These are phyloP conservation scores for Andrographis paniculata DNA, from an alignment of 305 asterid species.

Conservation along the genomic window DNA sequence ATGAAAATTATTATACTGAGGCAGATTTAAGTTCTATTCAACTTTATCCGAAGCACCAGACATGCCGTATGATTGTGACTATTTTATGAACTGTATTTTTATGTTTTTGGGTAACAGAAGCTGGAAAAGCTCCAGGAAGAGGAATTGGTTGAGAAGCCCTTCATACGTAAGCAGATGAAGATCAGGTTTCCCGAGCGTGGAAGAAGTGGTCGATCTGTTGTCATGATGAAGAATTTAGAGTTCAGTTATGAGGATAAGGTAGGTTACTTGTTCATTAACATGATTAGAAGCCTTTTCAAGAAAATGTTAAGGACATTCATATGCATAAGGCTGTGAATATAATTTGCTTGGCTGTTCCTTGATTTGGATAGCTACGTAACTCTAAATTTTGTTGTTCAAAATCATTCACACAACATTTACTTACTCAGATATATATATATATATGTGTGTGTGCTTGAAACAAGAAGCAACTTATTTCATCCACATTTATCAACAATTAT, in stretches of 20 bases:
- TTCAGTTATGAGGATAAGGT: slow-evolving; percentile 85
- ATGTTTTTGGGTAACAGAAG: slow-evolving; percentile 50
- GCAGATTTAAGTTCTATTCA: background rate
- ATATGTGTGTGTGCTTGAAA: no score
- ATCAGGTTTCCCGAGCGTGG: slow-evolving; percentile 96
- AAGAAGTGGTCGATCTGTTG: slow-evolving; percentile 80
- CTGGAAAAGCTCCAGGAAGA: slow-evolving; percentile 86
- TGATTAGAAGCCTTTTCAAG: background rate
- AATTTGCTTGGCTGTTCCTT: background rate
- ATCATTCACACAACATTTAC: no score
- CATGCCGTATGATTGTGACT: background rate
- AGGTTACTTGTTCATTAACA: slow-evolving; percentile 11
- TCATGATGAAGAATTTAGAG: slow-evolving; percentile 55
- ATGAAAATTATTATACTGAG: background rate
- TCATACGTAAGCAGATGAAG: slow-evolving; percentile 96
- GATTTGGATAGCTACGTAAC: background rate
- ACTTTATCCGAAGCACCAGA: background rate
- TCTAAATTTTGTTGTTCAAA: no score
- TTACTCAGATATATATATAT: no score
- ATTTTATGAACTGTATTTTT: background rate
- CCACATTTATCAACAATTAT: no score
- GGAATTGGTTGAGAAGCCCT: slow-evolving; percentile 94
- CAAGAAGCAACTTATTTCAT: no score
- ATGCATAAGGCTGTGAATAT: background rate
- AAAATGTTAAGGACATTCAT: background rate